Evolutionary conservation across 2,329 filamentous ascomycete genomes (phyloP).

Genomic region (Hymenoscyphus salicellus): DNA sequence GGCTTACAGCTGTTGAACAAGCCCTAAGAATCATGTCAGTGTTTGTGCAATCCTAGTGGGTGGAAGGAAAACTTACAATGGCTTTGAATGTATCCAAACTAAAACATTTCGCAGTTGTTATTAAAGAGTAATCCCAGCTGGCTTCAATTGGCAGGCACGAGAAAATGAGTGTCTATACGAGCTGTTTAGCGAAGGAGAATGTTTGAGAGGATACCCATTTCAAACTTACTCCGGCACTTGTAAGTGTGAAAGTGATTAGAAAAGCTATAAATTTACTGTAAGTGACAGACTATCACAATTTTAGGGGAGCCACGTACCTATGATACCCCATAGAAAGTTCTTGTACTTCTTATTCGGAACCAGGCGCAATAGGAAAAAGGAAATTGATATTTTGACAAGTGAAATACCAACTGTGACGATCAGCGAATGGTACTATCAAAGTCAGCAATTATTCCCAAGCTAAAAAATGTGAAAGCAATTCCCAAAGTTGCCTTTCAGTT

Average conservation of each 20-base stretch:
- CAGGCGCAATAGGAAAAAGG: conserved; percentile 45
- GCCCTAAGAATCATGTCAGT: conserved; percentile 19
- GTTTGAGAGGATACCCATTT: background rate
- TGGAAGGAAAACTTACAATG: conserved; percentile 33
- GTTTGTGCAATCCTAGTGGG: background rate
- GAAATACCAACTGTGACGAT: conserved; percentile 43
- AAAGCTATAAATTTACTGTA: conserved; percentile 36
- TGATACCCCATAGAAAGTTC: conserved; percentile 41
- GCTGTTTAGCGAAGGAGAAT: background rate
- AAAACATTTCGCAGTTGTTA: conserved; percentile 43
- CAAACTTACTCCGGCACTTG: conserved; percentile 38
- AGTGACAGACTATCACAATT: background rate
- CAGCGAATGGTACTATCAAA: conserved; percentile 39
- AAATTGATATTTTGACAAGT: conserved; percentile 48
- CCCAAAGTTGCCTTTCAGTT: background rate
- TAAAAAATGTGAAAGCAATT: background rate
- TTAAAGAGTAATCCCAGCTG: conserved; percentile 42
- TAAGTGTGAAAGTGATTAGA: conserved; percentile 42
- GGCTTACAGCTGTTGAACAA: conserved; percentile 45
- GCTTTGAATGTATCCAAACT: conserved; percentile 40
- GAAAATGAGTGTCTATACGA: conserved; percentile 43
- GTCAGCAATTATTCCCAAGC: background rate
- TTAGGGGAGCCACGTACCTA: conserved; percentile 37
- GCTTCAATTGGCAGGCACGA: conserved; percentile 46
- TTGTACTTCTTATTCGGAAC: conserved; percentile 41